A percentile compares a stretch with the other conserved stretches of the same genome.
Evolutionary conservation across 352 stramenopile genomes (phyloP).

Genomic region (Phytophthora boehmeriae): DNA sequence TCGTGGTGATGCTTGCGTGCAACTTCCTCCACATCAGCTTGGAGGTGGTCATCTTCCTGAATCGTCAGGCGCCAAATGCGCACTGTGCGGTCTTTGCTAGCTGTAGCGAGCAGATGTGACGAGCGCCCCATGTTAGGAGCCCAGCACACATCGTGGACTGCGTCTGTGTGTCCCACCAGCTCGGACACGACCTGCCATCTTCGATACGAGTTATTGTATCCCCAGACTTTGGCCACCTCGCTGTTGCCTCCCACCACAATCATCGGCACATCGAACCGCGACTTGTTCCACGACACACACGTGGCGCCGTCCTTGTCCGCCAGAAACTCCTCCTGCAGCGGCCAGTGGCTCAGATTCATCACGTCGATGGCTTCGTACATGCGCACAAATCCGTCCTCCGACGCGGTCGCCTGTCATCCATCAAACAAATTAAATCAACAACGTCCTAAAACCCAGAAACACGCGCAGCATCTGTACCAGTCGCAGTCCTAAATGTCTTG

Average conservation of each 20-base stretch:
- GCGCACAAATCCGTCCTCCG: slow-evolving; percentile 93
- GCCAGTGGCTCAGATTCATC: slow-evolving; percentile 96
- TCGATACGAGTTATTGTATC: slow-evolving; percentile 89
- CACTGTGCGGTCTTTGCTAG: slow-evolving; percentile 92
- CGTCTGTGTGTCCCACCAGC: slow-evolving; percentile 84
- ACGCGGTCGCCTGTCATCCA: slow-evolving; percentile 87
- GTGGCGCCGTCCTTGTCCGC: slow-evolving; percentile 88
- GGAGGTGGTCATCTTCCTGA: slow-evolving; percentile 61
- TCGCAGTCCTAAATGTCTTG: slow-evolving; percentile 91
- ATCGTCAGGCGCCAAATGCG: slow-evolving; percentile 87
- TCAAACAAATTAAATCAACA: no score
- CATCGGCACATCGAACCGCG: slow-evolving; percentile 94
- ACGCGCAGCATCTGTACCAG: slow-evolving; percentile 56
- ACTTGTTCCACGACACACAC: slow-evolving; percentile 95
- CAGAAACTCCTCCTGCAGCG: slow-evolving; percentile 88
- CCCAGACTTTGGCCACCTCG: slow-evolving; percentile 89
- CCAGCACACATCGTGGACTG: slow-evolving; percentile 96
- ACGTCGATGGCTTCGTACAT: slow-evolving; percentile 96
- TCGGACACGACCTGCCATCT: slow-evolving; percentile 88
- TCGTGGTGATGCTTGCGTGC: slow-evolving; percentile 85
- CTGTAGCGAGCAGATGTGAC: slow-evolving; percentile 94
- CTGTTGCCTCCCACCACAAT: slow-evolving; percentile 93
- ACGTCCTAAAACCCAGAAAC: no score
- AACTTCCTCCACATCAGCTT: slow-evolving; percentile 75
- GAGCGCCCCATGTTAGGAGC: slow-evolving; percentile 94